phyloP scores from a whole-genome alignment of 1,284 basidiomycete genomes.

The Boletus semigastroideus region DNA sequence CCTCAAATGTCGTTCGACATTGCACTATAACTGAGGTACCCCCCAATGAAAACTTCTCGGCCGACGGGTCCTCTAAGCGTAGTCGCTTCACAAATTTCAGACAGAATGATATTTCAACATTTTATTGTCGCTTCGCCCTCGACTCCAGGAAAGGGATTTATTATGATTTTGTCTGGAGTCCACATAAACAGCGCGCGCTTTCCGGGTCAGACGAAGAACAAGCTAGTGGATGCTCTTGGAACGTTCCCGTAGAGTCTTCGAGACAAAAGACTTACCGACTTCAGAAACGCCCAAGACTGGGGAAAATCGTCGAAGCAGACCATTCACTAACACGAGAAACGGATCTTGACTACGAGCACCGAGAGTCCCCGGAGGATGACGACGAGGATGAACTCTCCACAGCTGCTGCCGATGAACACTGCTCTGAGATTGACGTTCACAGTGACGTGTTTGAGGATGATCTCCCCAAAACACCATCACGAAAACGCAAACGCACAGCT shows the following conservation, averaged over 20 bases:
- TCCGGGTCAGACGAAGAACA: slow-evolving; percentile 27
- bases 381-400: slow-evolving; percentile 18
- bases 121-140: slow-evolving; percentile 61
- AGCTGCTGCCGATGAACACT: background rate
- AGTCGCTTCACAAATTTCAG: slow-evolving; percentile 9
- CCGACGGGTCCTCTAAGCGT: slow-evolving; percentile 8
- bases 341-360: slow-evolving; percentile 24
- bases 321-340: slow-evolving; percentile 15
- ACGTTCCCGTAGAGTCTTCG: slow-evolving; percentile 21
- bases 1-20: slow-evolving; percentile 48
- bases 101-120: slow-evolving; percentile 21
- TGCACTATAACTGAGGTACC: slow-evolving; percentile 47
- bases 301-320: slow-evolving; percentile 23
- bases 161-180: slow-evolving; percentile 60
- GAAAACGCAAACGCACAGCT: slow-evolving; percentile 36
- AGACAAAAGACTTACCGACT: slow-evolving; percentile 2
- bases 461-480: slow-evolving; percentile 38
- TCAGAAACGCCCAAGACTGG: slow-evolving; percentile 20
- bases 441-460: slow-evolving; percentile 13
- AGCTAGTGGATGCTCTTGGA: slow-evolving; percentile 29
- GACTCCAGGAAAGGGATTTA: slow-evolving; percentile 59
- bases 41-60: slow-evolving; percentile 14
- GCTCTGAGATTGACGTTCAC: slow-evolving; percentile 10
- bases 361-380: slow-evolving; percentile 10
- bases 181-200: slow-evolving; percentile 43